Evolutionary conservation across 2,329 filamentous ascomycete species (phyloP), one percentile per base, ranked within the genome.

Genomic region (Pseudogymnoascus pannorum): DNA sequence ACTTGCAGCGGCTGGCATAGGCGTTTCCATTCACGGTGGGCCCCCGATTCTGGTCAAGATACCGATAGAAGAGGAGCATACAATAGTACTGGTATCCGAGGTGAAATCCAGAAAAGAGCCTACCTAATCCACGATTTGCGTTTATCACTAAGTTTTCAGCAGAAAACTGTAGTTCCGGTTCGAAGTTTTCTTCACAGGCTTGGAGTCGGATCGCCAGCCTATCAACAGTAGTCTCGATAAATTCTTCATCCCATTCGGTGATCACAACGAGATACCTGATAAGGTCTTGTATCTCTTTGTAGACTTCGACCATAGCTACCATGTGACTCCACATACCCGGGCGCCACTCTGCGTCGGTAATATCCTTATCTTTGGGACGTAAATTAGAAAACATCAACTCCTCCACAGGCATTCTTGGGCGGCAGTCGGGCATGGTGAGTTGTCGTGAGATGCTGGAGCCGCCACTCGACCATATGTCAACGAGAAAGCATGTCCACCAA

Each of bases 81-180:
- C 64, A 67, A 58, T 74, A 74, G 44, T 74, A 72, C 16, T 74
- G 70, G 35, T 70, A 72, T 12, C 72, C 72, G 1, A 74, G 62
- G 64, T 74, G 72, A 42, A 74, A 70, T 18, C 72, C 72, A 1
- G 73, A 61, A 44, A 73, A 74, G 3, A 70, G 65, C 5, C 72
- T 67, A 0, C 72, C 73, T 1, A 70, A 44, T 3, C 72, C 72
- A 8, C 65, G 66, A 1, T 29, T 20, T 0, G 69, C 63, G 31
- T 72, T 70, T 2, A 35, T 16, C 11, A 42, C 60, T 0, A 75
- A 58, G 6, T 73, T 74, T 5, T 72, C 69, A 7, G 51, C 20
- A 7, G 63, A 42, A 1, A 68, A 72, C 5, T 59, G 24, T 5
- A 72, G 35, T 0, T 29, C 44, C 2, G 67, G 64, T 0, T 63